Evolutionary conservation across 306 rosid species (phyloP), one percentile per base, ranked within the genome.

Genomic region (Neltuma alba): DNA sequence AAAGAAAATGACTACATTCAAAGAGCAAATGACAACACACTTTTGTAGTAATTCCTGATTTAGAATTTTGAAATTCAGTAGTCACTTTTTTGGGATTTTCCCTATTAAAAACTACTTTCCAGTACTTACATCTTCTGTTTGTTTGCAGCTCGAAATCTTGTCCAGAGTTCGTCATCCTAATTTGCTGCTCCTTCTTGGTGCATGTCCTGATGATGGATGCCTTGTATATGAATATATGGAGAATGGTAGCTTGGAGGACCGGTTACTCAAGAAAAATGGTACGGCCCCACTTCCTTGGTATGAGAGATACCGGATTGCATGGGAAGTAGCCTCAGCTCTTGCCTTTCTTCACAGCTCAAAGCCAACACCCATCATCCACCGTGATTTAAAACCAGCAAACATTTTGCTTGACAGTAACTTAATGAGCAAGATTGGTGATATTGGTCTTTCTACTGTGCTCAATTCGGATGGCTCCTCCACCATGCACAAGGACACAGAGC

Each of bases 251-350:
- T 76, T 89, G 79, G 93, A 89, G 38, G 91, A 89, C 23, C 75
- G 93, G 33, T 72, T 89, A 63, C 12, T 87, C 23, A n/a, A 55
- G 58, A 78, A 69, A 64, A 72, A 83, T 0, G 60, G 78, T 28
- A 83, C 72, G 2, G 85, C 85, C 1, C 84, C 86, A 0, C 81
- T 89, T 78, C 84, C 91, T 57, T 89, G 91, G 91, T 90, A 84
- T 81, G 98, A 93, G 37, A 82, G 99, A 89, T 93, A 72, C 78
- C 90, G 97, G 80, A 89, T 96, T 82, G 98, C 99, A 75, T 93
- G 97, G 96, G 99, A 96, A 90, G 87, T 96, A 60, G 99, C 98
- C 13, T 90, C 99, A 34, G 94, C 92, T 75, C 97, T 96, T 1
- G 70, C 89, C 69, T 96, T 93, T 84, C 98, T 96, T 78, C 99